Base-by-base conservation (phyloP, 164 flowering plant genomes). In the Magnolia officinalis region DNA sequence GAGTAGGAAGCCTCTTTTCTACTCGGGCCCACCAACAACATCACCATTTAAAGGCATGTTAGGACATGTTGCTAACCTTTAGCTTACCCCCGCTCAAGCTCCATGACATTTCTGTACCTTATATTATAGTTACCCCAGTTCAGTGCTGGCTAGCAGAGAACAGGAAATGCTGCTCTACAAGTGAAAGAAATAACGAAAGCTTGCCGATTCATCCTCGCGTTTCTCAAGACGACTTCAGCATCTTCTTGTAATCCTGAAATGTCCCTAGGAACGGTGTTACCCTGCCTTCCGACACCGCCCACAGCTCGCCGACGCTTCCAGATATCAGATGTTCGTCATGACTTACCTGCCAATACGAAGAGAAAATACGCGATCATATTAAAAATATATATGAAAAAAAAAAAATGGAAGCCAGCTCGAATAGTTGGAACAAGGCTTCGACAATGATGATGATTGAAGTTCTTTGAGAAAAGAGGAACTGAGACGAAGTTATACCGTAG, bases 291-390 rank as follows among this genome's bases (percentile, higher is more conserved):
- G 99, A 91, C 45, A 96, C 99, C 10, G 67, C 98, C 99, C 99
- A 96, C 19, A 96, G 88, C 83, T 96, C 95, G 13, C 91, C 98
- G 6, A 96, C 99, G 77, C 98, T 94, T 76, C 96, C 97, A 51
- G 99, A 96, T 73, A 94, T 96, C 26, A 96, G 84, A 86, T 96
- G 99, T 80, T 96, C 97, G 67, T 96, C 98, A 81, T 96, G 99
- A 84, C 99, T 96, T 2, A 96, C 99, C 99, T 96, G 91, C 67
- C 82, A 77, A 20, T 5, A 59, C 2, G 37, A 55, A 19, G 67
- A 16, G 63, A 20, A 72, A 24, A 23, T n/a, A 59, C 7, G 11
- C 6, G 21, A 24, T 21, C 18, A 66, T 20, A 5, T 61, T 14
- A 72, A 55, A 55, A 11, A 55, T 3, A 37, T 37, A 37, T 37